phyloP scores from a whole-genome alignment of 331 rosid genomes.

The Malus hybrid region DNA sequence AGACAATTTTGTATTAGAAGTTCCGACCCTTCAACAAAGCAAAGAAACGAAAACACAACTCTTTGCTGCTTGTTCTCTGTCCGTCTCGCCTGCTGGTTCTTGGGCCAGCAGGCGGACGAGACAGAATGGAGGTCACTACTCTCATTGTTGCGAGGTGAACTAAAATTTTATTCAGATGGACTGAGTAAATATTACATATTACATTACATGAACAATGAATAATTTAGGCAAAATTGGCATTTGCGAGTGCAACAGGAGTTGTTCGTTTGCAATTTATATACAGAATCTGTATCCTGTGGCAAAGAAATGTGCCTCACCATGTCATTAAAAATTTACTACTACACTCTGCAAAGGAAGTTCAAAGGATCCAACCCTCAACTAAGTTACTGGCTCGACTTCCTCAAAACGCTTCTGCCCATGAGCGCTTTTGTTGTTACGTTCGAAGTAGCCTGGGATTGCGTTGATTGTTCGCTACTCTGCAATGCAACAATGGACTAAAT shows the following conservation, averaged over 20 bases:
- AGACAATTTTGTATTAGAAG: too few species aligned
- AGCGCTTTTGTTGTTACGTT: slow-evolving; percentile 24
- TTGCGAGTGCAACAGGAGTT: not conserved
- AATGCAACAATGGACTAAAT: not conserved
- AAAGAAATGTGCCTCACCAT: not conserved
- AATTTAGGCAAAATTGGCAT: too few species aligned
- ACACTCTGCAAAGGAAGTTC: not conserved
- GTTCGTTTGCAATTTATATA: not conserved
- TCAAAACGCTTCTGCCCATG: slow-evolving; percentile 16
- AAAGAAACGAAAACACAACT: too few species aligned
- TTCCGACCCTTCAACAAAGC: too few species aligned
- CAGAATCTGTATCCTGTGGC: not conserved
- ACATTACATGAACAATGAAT: not conserved
- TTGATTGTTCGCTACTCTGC: slow-evolving; percentile 11
- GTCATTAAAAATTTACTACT: not conserved
- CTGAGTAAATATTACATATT: not conserved
- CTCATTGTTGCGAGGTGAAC: too few species aligned
- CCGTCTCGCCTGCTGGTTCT: too few species aligned
- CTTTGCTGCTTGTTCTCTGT: too few species aligned
- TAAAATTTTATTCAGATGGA: not conserved
- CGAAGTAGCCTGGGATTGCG: slow-evolving; percentile 35
- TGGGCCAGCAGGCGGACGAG: too few species aligned
- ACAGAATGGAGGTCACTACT: too few species aligned
- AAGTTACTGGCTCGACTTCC: slow-evolving; percentile 18
- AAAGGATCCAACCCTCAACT: slow-evolving; percentile 12